Base-by-base conservation (phyloP, 1,139 yeast genomes). In the Zygosaccharomyces pseudobailii region DNA sequence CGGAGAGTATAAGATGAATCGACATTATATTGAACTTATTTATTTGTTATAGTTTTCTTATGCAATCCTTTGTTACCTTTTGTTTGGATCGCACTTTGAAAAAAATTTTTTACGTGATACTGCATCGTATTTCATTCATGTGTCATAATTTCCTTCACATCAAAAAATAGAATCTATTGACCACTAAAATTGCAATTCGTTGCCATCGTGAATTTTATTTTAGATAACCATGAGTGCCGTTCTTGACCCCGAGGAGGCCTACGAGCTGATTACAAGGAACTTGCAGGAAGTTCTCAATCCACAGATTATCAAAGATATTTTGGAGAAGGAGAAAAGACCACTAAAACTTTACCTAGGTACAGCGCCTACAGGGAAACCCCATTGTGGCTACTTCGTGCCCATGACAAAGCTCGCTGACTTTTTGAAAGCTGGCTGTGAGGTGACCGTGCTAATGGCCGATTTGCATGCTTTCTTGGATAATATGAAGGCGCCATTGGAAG, bases 311-410 rank as follows among this genome's bases (percentile, higher is more conserved):
- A 85, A 86, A 66, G 78, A 88, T 62, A 80, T 89, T 31, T 74
- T 92, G 54, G 95, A 84, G 64, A 83, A 79, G 51, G 84, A 87
- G 63, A 79, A 88, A 61, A 79, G 95, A 57, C 90, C 96, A 5
- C 66, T 90, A 57, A 85, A 80, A 63, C 71, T 94, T 62, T 94
- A 94, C 80, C 94, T 97, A 98, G 97, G 97, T 54, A 83, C 90
- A 22, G 90, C 92, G 6, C 95, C 96, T 48, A 94, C 99, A 5
- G 99, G 99, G 42, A 87, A 81, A 69, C 97, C 97, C 40, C 99
- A 94, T 71, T 90, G 97, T 73, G 99, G 97, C 40, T 94, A 94
- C 77, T 89, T 92, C 67, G 98, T 92, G 36, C 94, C 97, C 46
- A 89, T 94, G 97, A 84, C 94, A 53, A 92, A 94, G 70, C 71